These are phyloP conservation scores for Calocybe indica DNA, from an alignment of 768 basidiomycete species.

Conservation along the genomic window DNA sequence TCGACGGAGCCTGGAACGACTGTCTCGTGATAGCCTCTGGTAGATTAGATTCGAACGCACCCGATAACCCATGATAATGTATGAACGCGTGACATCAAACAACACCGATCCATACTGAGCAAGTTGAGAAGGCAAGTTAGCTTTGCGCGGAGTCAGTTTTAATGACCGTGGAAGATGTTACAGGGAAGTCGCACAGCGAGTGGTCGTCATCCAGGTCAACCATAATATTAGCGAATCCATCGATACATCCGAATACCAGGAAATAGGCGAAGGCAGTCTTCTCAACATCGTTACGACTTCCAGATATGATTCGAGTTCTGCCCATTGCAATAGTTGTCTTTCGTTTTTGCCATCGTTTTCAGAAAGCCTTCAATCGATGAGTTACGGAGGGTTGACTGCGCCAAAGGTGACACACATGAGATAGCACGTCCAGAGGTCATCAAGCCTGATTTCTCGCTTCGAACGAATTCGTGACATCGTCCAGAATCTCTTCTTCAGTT, in stretches of 20 bases:
- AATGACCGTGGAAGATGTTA: not conserved
- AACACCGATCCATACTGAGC: conserved; percentile 17
- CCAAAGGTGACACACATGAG: conserved; percentile 31
- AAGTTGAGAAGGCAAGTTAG: conserved; percentile 24
- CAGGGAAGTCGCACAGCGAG: conserved; percentile 23
- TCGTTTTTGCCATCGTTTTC: conserved; percentile 69
- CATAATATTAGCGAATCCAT: conserved; percentile 34
- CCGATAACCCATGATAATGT: conserved; percentile 35
- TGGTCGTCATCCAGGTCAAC: conserved; percentile 42
- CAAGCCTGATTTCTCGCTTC: conserved; percentile 11
- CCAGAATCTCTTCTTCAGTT: conserved; percentile 36
- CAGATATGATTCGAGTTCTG: conserved; percentile 22
- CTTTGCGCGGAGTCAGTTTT: conserved; percentile 15
- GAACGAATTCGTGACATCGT: conserved; percentile 36
- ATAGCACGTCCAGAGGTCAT: conserved; percentile 51
- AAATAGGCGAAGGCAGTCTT: not conserved
- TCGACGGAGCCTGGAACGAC: conserved; percentile 28
- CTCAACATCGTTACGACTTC: conserved; percentile 12
- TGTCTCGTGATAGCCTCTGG: not conserved
- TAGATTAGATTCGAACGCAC: conserved; percentile 16
- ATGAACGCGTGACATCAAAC: conserved; percentile 27
- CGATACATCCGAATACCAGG: conserved; percentile 25
- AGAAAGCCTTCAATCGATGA: not conserved
- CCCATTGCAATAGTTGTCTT: conserved; percentile 42
- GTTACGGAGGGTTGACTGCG: not conserved